A percentile compares a stretch with the other conserved stretches of the same genome.
Evolutionary conservation across 805 yeast species (phyloP).

Genomic region (Jamesozyma jinghongensis): DNA sequence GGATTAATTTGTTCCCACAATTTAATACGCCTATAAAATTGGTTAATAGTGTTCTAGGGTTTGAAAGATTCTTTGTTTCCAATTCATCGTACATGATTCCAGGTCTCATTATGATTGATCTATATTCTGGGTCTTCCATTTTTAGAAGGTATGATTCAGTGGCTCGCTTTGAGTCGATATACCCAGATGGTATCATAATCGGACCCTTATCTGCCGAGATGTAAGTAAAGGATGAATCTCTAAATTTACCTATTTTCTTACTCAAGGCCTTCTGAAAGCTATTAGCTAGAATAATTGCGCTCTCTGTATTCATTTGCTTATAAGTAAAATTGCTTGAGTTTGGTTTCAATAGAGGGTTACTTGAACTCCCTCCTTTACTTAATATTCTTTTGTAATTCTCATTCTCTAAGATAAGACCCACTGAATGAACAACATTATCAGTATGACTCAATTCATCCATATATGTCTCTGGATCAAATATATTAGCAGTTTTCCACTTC

Average conservation of each 20-base stretch:
- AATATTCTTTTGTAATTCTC: constrained; percentile 50
- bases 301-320: constrained; percentile 56
- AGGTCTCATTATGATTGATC: constrained; percentile 65
- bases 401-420: constrained; percentile 70
- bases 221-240: constrained; percentile 50
- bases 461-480: constrained; percentile 58
- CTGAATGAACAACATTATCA: constrained; percentile 68
- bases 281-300: constrained; percentile 57
- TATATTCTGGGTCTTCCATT: constrained; percentile 31
- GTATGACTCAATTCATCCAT: constrained; percentile 3
- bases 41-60: constrained; percentile 27
- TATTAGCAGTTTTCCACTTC: constrained; percentile 57
- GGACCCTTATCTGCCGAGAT: constrained; percentile 71
- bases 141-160: constrained; percentile 54
- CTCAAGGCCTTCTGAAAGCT: constrained; percentile 32
- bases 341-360: not conserved
- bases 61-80: constrained; percentile 23
- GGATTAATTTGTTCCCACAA: constrained; percentile 35
- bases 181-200: constrained; percentile 60
- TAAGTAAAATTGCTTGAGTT: constrained; percentile 34
- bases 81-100: constrained; percentile 69
- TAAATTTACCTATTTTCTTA: constrained; percentile 6
- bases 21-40: constrained; percentile 36
- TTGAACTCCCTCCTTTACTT: not conserved
- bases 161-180: constrained; percentile 64